phyloP scores from a whole-genome alignment of 352 stramenopile genomes.

The Thalassiosira oceanica region DNA sequence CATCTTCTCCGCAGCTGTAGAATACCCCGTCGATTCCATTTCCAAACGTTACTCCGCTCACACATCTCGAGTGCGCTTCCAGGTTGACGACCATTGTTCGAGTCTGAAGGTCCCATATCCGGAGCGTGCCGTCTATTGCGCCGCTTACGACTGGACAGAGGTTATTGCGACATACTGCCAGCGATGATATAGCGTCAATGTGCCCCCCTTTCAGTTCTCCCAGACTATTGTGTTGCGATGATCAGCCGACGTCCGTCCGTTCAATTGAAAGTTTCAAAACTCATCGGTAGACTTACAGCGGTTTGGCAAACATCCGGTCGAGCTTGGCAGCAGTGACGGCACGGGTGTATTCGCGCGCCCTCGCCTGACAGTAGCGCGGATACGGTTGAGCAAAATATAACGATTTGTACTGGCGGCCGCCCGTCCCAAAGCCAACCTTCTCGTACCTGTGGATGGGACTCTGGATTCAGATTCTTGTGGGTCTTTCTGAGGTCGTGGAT shows the following conservation, averaged over 20 bases:
- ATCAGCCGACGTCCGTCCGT: too few relatives aligned
- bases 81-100: constrained; percentile 90
- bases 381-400: too few relatives aligned
- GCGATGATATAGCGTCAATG: constrained; percentile 92
- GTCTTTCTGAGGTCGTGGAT: constrained; percentile 91
- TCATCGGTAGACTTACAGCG: too few relatives aligned
- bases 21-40: constrained; percentile 61
- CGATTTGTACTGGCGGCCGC: too few relatives aligned
- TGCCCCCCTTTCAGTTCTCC: constrained; percentile 94
- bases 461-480: constrained; percentile 95
- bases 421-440: too few relatives aligned
- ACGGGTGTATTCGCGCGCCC: constrained; percentile 91
- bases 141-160: constrained; percentile 86
- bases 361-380: too few relatives aligned
- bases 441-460: constrained; percentile 80
- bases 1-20: constrained; percentile 73
- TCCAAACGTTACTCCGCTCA: constrained; percentile 88
- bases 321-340: constrained; percentile 97
- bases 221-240: too few relatives aligned
- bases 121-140: constrained; percentile 84
- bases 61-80: constrained; percentile 90
- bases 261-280: too few relatives aligned
- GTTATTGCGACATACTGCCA: constrained; percentile 88
- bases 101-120: constrained; percentile 95
- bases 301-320: constrained; percentile 96